phyloP scores from a whole-genome alignment of 1,284 basidiomycete genomes.

The Microbotryum lychnidis-dioicae region DNA sequence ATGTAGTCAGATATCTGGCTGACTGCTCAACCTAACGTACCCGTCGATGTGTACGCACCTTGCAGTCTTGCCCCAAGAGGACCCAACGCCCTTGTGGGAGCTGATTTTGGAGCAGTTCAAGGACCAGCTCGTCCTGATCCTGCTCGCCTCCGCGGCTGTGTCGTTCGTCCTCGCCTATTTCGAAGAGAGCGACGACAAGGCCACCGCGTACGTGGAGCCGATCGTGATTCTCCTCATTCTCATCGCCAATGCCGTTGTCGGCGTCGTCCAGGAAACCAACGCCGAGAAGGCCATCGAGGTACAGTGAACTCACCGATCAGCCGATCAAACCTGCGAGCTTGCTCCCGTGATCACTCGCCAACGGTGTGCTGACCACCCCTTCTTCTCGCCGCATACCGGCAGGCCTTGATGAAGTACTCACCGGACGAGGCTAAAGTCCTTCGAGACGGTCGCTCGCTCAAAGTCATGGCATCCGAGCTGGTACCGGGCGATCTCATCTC shows the following conservation, averaged over 20 bases:
- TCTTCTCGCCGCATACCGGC: neutral
- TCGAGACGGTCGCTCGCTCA: slow-evolving; percentile 60
- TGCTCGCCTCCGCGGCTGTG: slow-evolving; percentile 80
- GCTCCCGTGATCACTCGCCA: neutral
- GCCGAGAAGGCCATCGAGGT: slow-evolving; percentile 94
- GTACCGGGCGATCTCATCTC: slow-evolving; percentile 89
- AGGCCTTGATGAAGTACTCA: slow-evolving; percentile 90
- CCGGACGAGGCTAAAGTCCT: slow-evolving; percentile 89
- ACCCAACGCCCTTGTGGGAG: slow-evolving; percentile 81
- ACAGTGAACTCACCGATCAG: slow-evolving; percentile 39
- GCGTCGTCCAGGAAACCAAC: slow-evolving; percentile 88
- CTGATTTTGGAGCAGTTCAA: slow-evolving; percentile 96
- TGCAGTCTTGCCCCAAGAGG: slow-evolving; percentile 78
- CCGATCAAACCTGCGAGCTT: neutral
- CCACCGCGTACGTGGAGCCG: slow-evolving; percentile 81
- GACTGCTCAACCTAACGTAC: neutral
- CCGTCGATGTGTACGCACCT: neutral
- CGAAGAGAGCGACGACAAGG: slow-evolving; percentile 59
- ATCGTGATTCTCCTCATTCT: slow-evolving; percentile 86
- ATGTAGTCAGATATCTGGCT: neutral
- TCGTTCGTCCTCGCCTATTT: slow-evolving; percentile 82
- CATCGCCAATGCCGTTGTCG: slow-evolving; percentile 85
- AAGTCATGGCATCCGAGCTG: slow-evolving; percentile 72
- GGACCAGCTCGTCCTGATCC: slow-evolving; percentile 85
- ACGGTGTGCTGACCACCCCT: neutral